These are phyloP conservation scores for Huntiella omanensis DNA, from an alignment of 2,329 filamentous ascomycete genomes.

Conservation along the genomic window DNA sequence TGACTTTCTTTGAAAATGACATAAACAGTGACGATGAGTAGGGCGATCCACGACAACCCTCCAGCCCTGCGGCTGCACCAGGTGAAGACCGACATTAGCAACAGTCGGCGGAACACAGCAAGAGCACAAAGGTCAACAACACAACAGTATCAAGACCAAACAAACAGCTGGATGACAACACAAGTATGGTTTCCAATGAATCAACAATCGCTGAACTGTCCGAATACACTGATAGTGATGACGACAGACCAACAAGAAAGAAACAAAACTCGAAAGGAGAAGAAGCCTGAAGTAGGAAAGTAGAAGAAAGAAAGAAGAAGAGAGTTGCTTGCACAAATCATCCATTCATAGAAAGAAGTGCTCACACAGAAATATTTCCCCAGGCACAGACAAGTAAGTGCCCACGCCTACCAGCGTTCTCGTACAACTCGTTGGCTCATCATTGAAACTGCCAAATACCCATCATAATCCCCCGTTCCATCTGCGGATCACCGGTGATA, in stretches of 20 bases:
- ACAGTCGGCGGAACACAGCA: neutral
- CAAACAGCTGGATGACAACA: too few species aligned
- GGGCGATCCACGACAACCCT: constrained; percentile 33
- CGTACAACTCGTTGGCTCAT: too few species aligned
- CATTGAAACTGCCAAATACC: too few species aligned
- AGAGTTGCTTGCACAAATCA: neutral
- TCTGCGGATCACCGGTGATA: too few species aligned
- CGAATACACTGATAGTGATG: neutral
- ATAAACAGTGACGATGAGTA: constrained; percentile 32
- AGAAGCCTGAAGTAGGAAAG: neutral
- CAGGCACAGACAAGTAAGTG: too few species aligned
- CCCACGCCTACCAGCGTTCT: too few species aligned
- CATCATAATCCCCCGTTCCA: too few species aligned
- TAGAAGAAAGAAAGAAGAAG: neutral
- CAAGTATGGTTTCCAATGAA: too few species aligned
- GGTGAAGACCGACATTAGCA: constrained; percentile 30
- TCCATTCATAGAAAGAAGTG: too few species aligned
- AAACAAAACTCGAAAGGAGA: neutral
- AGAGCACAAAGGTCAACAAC: neutral
- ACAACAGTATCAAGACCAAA: neutral
- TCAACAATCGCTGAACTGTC: too few species aligned
- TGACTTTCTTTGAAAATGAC: constrained; percentile 31
- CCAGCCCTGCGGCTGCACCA: constrained; percentile 36
- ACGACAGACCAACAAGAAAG: neutral
- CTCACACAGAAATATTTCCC: too few species aligned